Base-by-base conservation (phyloP, 148 eudicot species). In the Hydrangea macrophylla region DNA sequence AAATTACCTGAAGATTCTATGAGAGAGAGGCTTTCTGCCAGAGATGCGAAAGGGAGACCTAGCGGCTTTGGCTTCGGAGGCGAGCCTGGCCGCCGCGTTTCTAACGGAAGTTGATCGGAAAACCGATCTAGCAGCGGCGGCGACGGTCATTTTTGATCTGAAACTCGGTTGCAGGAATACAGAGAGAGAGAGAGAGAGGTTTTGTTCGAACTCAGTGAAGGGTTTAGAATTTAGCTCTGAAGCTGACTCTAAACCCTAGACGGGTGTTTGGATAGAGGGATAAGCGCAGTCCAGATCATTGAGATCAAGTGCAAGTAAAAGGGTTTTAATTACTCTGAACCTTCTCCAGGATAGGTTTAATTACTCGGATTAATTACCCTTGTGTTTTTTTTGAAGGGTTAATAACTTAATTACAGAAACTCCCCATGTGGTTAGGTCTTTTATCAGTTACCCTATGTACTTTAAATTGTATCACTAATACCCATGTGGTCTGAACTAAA, bases 1-100 rank as follows among this genome's bases (percentile, higher is more conserved):
- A 36, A 60, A 31, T 63, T 71, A 80, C 96, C 96, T 84, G 83
- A 87, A 85, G 30, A 90, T 74, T 55, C 88, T 85, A 40, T 55
- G 57, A 39, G 88, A 70, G 44, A 83, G 87, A 2, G 83, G 82
- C 37, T 64, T 74, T 48, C 67, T 76, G 48, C 80, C 68, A 25
- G 88, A 72, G 40, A 76, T 25, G 55, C 86, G 79, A 36, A 83
- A 85, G 8, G 88, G 73, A 50, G 87, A 76, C 44, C 80, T 76
- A n/a, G 90, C 66, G 6, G 92, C 8, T 73, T 82, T 87, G 5
- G 85, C 70, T 11, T 48, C 76, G 58, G 88, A 77, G 24, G 81
- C 73, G 28, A 77, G 12, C 20, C 76, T 71, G 1, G 84, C 25
- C 36, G 89, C 81, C 45, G 85, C 85, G 64, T 26, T 65, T 7